These are phyloP conservation scores for Russula ochroleuca DNA, from an alignment of 768 basidiomycete species.

Conservation along the genomic window DNA sequence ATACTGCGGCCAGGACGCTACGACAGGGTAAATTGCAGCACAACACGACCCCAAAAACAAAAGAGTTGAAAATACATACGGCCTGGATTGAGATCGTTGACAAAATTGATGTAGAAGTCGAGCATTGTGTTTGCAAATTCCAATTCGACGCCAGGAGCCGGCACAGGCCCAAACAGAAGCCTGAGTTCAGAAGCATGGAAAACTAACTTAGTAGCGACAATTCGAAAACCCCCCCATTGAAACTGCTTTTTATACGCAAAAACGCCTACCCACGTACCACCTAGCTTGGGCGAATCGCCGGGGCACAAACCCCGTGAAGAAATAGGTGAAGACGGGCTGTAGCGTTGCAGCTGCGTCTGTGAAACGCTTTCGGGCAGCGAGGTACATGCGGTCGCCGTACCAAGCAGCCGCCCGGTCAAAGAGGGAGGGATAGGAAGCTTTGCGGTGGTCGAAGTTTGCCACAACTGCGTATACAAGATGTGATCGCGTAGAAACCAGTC, in stretches of 20 bases:
- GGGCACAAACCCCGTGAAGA: conserved; percentile 56
- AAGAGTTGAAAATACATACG: conserved; percentile 36
- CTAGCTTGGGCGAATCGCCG: conserved; percentile 44
- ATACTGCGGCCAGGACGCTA: conserved; percentile 49
- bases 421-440: conserved; percentile 39
- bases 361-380: conserved; percentile 48
- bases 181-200: conserved; percentile 47
- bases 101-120: conserved; percentile 55
- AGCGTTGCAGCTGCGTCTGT: conserved; percentile 45
- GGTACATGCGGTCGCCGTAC: conserved; percentile 57
- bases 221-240: neutral
- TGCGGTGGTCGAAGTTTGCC: conserved; percentile 29
- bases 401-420: conserved; percentile 54
- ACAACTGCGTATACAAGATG: conserved; percentile 29
- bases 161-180: conserved; percentile 48
- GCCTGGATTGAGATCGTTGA: conserved; percentile 53
- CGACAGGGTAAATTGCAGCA: neutral
- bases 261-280: conserved; percentile 40
- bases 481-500: neutral
- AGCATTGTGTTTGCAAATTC: conserved; percentile 46
- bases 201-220: conserved; percentile 35
- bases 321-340: conserved; percentile 51
- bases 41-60: neutral
- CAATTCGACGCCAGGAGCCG: conserved; percentile 38
- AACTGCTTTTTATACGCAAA: neutral